Conservation (phyloP, 768 basidiomycete species). For the Fomitopsis pulvina region DNA sequence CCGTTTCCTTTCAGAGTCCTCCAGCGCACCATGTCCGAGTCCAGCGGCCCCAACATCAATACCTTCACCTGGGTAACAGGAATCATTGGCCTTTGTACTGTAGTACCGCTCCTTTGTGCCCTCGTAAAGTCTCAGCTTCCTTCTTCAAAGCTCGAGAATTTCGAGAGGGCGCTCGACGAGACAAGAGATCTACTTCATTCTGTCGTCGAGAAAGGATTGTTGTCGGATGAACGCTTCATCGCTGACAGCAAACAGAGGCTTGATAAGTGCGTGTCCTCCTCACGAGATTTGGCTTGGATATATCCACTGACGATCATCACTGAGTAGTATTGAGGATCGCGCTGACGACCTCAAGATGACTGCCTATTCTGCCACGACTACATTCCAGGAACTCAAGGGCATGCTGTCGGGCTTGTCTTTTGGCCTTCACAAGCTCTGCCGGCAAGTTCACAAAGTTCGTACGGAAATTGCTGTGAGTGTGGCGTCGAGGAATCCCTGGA, state of each 20-base stretch:
- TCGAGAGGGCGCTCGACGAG: background rate
- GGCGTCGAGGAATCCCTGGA: too few species aligned
- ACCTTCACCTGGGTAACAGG: slow-evolving; percentile 7
- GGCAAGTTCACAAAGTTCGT: background rate
- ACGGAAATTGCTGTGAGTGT: background rate
- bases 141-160: background rate
- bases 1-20: background rate
- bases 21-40: background rate
- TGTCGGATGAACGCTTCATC: background rate
- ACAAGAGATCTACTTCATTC: background rate
- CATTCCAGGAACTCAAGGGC: background rate
- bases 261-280: background rate
- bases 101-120: background rate
- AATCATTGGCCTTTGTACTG: background rate
- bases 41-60: background rate
- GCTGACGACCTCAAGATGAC: background rate
- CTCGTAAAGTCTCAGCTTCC: background rate
- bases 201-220: background rate
- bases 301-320: background rate
- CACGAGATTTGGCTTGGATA: background rate
- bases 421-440: background rate
- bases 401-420: background rate
- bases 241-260: background rate
- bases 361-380: background rate
- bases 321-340: background rate